A percentile compares a stretch with the other conserved stretches of the same genome.
Conservation (phyloP, 768 basidiomycete species). For the Rhizopogon vesiculosus region DNA sequence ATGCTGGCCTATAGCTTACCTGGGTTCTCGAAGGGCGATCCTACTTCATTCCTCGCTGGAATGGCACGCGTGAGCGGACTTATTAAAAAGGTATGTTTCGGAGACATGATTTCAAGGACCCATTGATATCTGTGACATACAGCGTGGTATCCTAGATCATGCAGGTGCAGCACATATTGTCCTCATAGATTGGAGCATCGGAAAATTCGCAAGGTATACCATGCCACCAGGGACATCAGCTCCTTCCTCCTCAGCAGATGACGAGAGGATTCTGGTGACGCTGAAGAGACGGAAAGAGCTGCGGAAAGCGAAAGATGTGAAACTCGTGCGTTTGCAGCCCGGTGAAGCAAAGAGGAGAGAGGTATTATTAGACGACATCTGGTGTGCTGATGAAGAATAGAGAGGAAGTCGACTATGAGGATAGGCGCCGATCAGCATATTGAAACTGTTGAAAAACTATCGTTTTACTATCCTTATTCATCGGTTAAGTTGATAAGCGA, state of each 20-base stretch:
- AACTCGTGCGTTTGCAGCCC: conserved; percentile 51
- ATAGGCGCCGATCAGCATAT: conserved; percentile 5
- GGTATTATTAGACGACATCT: conserved; percentile 34
- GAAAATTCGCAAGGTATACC: conserved; percentile 71
- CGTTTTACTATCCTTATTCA: too few species aligned
- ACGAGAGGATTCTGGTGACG: conserved; percentile 44
- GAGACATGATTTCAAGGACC: background rate
- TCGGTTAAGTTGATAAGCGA: too few species aligned
- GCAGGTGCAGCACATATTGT: conserved; percentile 72
- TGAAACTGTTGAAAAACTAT: too few species aligned
- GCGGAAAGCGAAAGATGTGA: conserved; percentile 44
- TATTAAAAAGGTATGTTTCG: conserved; percentile 62
- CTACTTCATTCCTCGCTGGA: conserved; percentile 67
- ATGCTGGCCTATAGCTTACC: conserved; percentile 78
- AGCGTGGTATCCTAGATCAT: conserved; percentile 73
- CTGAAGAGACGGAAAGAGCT: conserved; percentile 62
- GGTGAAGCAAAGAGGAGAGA: conserved; percentile 36
- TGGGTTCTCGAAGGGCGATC: conserved; percentile 66
- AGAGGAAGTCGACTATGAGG: conserved; percentile 27
- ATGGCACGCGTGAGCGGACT: conserved; percentile 72
- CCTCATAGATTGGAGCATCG: conserved; percentile 80
- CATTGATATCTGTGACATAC: conserved; percentile 10
- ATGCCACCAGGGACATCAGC: conserved; percentile 35
- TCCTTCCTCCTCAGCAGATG: conserved; percentile 17
- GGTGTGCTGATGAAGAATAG: conserved; percentile 29